Conservation (phyloP, 1,284 basidiomycete species). For the Serendipita sp. region DNA sequence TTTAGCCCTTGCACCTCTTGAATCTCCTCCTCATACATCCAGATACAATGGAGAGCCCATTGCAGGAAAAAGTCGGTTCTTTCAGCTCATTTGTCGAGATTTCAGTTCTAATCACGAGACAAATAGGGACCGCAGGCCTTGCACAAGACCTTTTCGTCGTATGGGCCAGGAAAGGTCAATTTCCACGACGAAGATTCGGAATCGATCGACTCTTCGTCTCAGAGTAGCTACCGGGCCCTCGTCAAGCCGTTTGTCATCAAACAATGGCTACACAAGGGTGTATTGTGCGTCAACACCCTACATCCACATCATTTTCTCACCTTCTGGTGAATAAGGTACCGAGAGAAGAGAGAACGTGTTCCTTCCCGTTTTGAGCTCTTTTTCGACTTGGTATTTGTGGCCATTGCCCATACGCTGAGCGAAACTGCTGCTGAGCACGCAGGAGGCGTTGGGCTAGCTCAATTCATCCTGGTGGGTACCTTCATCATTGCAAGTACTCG, state of each 20-base stretch:
- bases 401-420: conserved; percentile 23
- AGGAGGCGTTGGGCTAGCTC: conserved; percentile 15
- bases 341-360: conserved; percentile 1
- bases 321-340: not conserved
- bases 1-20: too few relatives aligned
- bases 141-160: not conserved
- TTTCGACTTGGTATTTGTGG: conserved; percentile 28
- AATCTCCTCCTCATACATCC: too few relatives aligned
- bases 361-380: conserved; percentile 24
- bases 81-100: too few relatives aligned
- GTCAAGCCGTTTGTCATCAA: conserved; percentile 6
- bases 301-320: not conserved
- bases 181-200: not conserved
- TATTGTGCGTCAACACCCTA: not conserved
- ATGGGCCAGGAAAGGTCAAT: not conserved
- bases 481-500: not conserved
- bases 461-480: conserved; percentile 15
- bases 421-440: conserved; percentile 15
- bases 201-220: not conserved
- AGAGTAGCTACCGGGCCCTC: not conserved
- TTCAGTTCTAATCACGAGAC: too few relatives aligned
- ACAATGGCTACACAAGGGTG: conserved; percentile 2
- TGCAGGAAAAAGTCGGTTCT: too few relatives aligned
- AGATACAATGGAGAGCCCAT: too few relatives aligned
- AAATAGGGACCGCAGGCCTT: too few relatives aligned